phyloP scores from a whole-genome alignment of 225 moss, liverwort and hornwort genomes.

The Thuidium tamariscinum region DNA sequence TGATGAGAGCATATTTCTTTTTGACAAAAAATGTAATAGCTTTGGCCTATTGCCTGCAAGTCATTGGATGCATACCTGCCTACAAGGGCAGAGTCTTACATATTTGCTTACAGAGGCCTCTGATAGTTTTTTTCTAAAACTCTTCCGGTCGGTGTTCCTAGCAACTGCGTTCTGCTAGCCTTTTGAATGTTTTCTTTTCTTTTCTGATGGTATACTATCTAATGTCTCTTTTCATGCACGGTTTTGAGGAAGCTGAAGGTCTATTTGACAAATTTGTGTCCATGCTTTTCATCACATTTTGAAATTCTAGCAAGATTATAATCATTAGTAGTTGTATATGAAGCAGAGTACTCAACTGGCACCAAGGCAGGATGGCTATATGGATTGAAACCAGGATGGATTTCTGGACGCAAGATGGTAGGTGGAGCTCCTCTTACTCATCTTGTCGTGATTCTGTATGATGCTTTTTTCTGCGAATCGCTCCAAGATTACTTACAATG shows the following conservation, averaged over 20 bases:
- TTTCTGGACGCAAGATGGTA: constrained; percentile 23
- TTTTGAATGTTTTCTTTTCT: not conserved
- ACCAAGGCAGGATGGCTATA: constrained; percentile 18
- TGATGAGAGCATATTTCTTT: not conserved
- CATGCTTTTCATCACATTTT: not conserved
- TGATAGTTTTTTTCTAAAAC: not conserved
- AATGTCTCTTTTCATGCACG: not conserved
- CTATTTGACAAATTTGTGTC: not conserved
- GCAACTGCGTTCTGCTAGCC: not conserved
- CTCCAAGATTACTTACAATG: not conserved
- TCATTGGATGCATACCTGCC: not conserved
- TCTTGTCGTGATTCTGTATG: not conserved
- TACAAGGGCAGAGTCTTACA: not conserved
- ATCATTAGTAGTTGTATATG: not conserved
- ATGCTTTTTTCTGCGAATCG: not conserved
- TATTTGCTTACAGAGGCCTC: not conserved
- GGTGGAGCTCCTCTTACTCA: not conserved
- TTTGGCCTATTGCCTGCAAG: not conserved
- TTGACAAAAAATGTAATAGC: not conserved
- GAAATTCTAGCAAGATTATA: not conserved
- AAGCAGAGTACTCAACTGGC: constrained; percentile 27
- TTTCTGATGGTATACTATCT: not conserved
- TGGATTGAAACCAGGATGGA: constrained; percentile 34
- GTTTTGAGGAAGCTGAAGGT: not conserved
- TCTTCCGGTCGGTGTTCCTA: not conserved